Evolutionary conservation across 2,329 filamentous ascomycete species (phyloP).

Genomic region (Colletotrichum tamarilloi): DNA sequence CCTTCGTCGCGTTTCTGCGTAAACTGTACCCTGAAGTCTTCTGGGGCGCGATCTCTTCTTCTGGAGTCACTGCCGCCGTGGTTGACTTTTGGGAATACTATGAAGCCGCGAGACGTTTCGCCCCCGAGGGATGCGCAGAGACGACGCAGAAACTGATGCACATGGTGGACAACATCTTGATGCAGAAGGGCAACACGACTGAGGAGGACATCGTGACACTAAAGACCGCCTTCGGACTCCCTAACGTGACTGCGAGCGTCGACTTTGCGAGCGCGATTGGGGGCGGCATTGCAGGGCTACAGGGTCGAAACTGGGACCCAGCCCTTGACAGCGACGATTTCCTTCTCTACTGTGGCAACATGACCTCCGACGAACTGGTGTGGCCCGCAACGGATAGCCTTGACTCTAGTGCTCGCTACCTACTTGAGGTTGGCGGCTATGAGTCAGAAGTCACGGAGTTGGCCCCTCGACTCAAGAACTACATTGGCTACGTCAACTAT

Average conservation of each 20-base stretch:
- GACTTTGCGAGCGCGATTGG: conserved; percentile 62
- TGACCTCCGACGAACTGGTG: conserved; percentile 54
- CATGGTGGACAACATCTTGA: conserved; percentile 62
- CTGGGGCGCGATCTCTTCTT: conserved; percentile 83
- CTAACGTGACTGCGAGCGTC: conserved; percentile 51
- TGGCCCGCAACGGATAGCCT: conserved; percentile 55
- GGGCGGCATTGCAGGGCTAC: conserved; percentile 55
- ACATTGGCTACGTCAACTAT: conserved; percentile 57
- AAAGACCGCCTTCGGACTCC: conserved; percentile 57
- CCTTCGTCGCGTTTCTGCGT: conserved; percentile 80
- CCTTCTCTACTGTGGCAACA: conserved; percentile 59
- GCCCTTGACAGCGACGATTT: conserved; percentile 53
- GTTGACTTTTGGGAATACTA: conserved; percentile 78
- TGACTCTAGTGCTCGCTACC: conserved; percentile 47
- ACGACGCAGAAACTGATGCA: conserved; percentile 69
- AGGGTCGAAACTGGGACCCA: conserved; percentile 66
- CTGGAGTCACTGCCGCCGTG: conserved; percentile 81
- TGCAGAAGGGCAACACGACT: conserved; percentile 43
- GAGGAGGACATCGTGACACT: conserved; percentile 49
- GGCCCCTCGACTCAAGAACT: conserved; percentile 61
- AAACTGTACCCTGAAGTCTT: conserved; percentile 82
- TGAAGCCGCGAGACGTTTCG: conserved; percentile 61
- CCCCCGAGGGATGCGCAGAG: conserved; percentile 70
- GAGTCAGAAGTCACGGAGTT: conserved; percentile 43
- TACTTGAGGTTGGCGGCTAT: conserved; percentile 54